Evolutionary conservation across 139 green algal species (phyloP), one percentile per base, ranked within the genome.

Genomic region (Nannochloris sp.): DNA sequence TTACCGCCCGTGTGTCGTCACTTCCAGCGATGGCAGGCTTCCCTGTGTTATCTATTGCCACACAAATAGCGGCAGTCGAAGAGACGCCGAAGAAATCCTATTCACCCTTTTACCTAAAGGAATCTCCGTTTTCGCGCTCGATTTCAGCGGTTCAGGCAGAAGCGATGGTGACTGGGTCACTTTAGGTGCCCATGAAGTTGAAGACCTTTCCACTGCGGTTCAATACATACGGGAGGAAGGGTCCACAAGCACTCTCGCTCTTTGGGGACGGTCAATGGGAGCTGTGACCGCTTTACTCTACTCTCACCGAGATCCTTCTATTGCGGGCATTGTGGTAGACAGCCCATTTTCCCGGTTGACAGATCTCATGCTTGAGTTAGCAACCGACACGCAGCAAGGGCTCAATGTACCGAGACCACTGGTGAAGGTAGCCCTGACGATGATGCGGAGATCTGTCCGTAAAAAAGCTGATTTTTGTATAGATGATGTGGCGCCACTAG

Each of bases 201-300:
- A 92, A 31, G 91, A 96, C 70, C 54, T 97, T 64, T 84, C 73
- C 4, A 34, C 67, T 4, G 81, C 75, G n/a, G 70, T 93, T 34
- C 23, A 70, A 9, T 71, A 89, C 45, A 69, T 94, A 48, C 64
- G 87, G 19, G 54, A 63, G 2, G 53, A 72, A 38, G 68, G 69
- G 31, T 60, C 59, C 29, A 80, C 84, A 19, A 85, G 74, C 27
- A 86, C 78, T 14, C 87, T 98, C 15, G 93, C 80, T 3, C 75
- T 98, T 47, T 98, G 93, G 93, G 93, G 93, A 4, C 76, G 92
- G 23, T 91, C 77, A 35, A 98, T 98, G 93, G 93, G 93, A 0
- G 93, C 92, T 0, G 93, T 97, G 1, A 96, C 91, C 0, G 81
- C 87, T 29, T 71, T 98, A 53, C 65, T 97, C 38, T 96, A 92